Base-by-base conservation (phyloP, 2,329 filamentous ascomycete species). In the Tolypocladium endophyticum region DNA sequence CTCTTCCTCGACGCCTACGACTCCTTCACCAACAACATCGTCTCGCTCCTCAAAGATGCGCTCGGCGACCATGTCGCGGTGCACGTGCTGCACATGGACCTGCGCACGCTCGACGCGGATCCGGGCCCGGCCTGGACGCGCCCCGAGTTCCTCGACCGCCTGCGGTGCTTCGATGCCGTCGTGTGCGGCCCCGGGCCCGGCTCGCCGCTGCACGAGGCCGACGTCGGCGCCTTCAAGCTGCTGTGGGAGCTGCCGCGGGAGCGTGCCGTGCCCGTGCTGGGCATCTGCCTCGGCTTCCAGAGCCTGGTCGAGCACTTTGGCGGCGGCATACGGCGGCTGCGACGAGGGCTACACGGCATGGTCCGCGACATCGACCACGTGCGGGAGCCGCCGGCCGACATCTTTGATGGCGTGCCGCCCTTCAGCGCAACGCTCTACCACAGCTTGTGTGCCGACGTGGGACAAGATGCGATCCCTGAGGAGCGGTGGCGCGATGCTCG, bases 1-100 rank as follows among this genome's bases (percentile, higher is more conserved):
- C 84, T 97, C 63, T 96, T 96, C 75, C 81, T 99, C 65, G 94
- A 97, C 73, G 92, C 93, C 63, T 96, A 96, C 74, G 94, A 99
- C 77, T 97, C 92, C 50, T 99, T 97, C 75, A 90, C 92, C 59
- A 92, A 96, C 76, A 97, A 97, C 76, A 94, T 97, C 68, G 86
- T 95, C 58, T 87, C 89, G 7, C 83, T 96, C 39, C 80, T 97
- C 55, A 83, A 88, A 66, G 85, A 87, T 4, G 80, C 84, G 4
- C 80, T 96, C 11, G 76, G 81, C 61, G 88, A 83, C 25, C 78
- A 86, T 20, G 87, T 96, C 39, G 82, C 83, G 54, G 83, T 71
- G 18, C 64, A 73, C 50, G 70, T 75, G 47, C 64, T 74, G 58
- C 70, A 70, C 60, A 74, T 75, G 61, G 72, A 74, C 61, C 64